Evolutionary conservation across 2,329 filamentous ascomycete genomes (phyloP).

Genomic region (Tolypocladium paradoxum): DNA sequence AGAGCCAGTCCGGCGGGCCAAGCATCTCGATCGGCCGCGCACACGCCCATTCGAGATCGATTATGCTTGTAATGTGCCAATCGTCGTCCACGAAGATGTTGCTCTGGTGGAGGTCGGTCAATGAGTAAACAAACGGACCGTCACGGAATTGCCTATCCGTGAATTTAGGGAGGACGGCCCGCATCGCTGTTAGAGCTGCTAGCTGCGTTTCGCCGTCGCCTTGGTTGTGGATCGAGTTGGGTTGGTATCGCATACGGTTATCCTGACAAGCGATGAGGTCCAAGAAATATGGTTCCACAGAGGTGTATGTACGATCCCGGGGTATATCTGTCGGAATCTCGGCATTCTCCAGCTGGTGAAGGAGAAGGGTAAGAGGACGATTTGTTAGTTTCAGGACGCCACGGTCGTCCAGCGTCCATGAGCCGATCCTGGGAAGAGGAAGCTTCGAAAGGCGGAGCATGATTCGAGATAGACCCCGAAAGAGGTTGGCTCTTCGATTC

Average conservation of each 20-base stretch:
- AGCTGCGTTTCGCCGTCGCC: slow-evolving; percentile 19
- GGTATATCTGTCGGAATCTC: slow-evolving; percentile 21
- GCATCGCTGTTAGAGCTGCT: slow-evolving; percentile 17
- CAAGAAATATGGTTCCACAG: slow-evolving; percentile 16
- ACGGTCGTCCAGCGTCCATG: slow-evolving; percentile 13
- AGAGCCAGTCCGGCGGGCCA: slow-evolving; percentile 19
- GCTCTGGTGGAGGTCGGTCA: slow-evolving; percentile 28
- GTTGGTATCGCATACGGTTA: slow-evolving; percentile 21
- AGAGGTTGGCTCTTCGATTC: slow-evolving; percentile 12
- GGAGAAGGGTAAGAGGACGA: slow-evolving; percentile 20
- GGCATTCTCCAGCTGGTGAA: slow-evolving; percentile 23
- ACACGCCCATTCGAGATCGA: slow-evolving; percentile 24
- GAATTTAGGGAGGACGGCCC: slow-evolving; percentile 14
- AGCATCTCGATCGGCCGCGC: slow-evolving; percentile 17
- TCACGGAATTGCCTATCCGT: slow-evolving; percentile 9
- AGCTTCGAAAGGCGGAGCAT: slow-evolving; percentile 17
- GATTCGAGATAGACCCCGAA: slow-evolving; percentile 14
- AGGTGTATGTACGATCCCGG: slow-evolving; percentile 20
- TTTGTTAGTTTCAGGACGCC: slow-evolving; percentile 21
- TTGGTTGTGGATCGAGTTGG: slow-evolving; percentile 20
- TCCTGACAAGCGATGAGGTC: slow-evolving; percentile 24
- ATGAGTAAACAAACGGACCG: slow-evolving; percentile 20
- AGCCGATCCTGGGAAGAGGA: slow-evolving; percentile 16
- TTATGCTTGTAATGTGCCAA: slow-evolving; percentile 20
- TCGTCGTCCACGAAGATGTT: slow-evolving; percentile 26